A percentile compares a stretch with the other conserved stretches of the same genome.
Conservation (phyloP, 495 filamentous ascomycete genomes). For the Daldinia decipiens region DNA sequence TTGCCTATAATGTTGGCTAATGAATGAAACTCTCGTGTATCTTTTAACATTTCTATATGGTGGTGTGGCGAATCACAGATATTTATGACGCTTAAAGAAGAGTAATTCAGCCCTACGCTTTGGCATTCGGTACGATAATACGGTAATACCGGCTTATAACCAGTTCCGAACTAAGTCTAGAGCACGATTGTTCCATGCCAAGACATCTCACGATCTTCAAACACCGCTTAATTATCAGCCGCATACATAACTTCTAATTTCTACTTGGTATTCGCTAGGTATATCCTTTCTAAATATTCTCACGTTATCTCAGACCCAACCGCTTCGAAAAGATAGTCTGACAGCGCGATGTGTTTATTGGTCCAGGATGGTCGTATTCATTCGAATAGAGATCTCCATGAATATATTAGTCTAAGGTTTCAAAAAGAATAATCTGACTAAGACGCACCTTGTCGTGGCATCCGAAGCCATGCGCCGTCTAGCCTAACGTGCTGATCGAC, state of each 20-base stretch:
- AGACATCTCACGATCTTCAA: constrained; percentile 18
- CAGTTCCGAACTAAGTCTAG: constrained; percentile 1
- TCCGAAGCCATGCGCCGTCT: constrained; percentile 1
- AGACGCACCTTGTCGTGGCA: constrained; percentile 11
- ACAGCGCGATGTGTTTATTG: not conserved
- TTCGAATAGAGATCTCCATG: not conserved
- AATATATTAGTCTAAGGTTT: constrained; percentile 4
- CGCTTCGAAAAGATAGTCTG: not conserved
- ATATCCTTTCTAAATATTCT: not conserved
- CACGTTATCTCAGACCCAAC: not conserved
- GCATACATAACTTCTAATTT: constrained; percentile 3
- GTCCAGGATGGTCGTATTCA: constrained; percentile 4
- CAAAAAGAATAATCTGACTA: constrained; percentile 18
- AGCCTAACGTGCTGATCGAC: constrained; percentile 9
- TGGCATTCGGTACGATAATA: constrained; percentile 2
- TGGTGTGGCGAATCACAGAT: not conserved
- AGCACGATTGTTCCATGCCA: not conserved
- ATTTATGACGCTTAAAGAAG: not conserved
- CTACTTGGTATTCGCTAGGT: not conserved
- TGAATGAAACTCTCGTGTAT: not conserved
- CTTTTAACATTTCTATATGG: not conserved
- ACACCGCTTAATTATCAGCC: not conserved
- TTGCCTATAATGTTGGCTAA: not conserved
- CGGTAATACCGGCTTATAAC: constrained; percentile 2
- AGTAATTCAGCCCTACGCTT: not conserved